Percentiles rank a stretch among this genome's conserved stretches.
phyloP scores from a whole-genome alignment of 257 asterid genomes.

The Lithospermum erythrorhizon region DNA sequence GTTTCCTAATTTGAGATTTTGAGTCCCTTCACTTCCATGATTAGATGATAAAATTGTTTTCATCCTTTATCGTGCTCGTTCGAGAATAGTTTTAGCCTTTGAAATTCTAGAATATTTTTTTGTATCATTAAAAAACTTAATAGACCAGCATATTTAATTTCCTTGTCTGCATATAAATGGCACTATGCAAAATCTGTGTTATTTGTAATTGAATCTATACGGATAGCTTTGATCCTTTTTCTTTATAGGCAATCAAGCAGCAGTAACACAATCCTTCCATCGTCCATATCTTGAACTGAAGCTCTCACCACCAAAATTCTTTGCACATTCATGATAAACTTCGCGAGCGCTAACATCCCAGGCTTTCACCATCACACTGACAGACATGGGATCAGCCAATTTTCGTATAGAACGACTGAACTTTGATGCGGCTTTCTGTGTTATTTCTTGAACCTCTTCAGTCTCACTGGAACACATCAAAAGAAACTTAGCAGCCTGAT shows the following conservation, averaged over 20 bases:
- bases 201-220: no score
- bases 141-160: no score
- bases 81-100: no score
- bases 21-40: no score
- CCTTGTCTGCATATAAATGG: no score
- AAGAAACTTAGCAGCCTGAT: neutral
- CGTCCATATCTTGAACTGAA: slow-evolving; percentile 36
- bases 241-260: neutral
- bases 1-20: no score
- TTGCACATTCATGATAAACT: slow-evolving; percentile 25
- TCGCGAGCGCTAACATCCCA: slow-evolving; percentile 39
- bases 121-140: no score
- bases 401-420: slow-evolving; percentile 24
- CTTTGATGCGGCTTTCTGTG: slow-evolving; percentile 29
- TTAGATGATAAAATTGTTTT: no score
- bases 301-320: slow-evolving; percentile 36
- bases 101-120: no score
- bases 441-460: slow-evolving; percentile 26
- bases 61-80: no score
- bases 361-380: slow-evolving; percentile 34
- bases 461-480: slow-evolving; percentile 15
- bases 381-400: slow-evolving; percentile 24
- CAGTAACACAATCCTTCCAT: slow-evolving; percentile 27
- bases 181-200: no score
- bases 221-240: neutral